These are phyloP conservation scores for Eimeria sp. DNA, from an alignment of 169 alveolate species.

Conservation along the genomic window DNA sequence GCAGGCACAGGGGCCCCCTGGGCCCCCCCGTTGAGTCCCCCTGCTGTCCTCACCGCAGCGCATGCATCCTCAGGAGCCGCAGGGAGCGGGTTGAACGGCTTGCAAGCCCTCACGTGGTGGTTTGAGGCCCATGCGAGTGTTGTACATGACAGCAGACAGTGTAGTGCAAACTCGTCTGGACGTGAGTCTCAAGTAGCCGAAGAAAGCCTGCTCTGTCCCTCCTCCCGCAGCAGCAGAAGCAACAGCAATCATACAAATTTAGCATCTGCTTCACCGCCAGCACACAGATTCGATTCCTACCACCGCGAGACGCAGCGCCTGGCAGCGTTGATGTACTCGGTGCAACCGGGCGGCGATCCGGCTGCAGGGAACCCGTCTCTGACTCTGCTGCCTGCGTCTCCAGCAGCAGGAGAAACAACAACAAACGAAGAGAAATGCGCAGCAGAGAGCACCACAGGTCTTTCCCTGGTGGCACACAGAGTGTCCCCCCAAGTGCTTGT, in stretches of 20 bases:
- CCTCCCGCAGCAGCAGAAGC: constrained; percentile 9
- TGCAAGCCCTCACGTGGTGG: constrained; percentile 29
- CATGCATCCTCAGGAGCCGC: background rate
- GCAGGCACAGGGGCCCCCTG: background rate
- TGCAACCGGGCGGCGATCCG: background rate
- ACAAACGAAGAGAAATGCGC: background rate
- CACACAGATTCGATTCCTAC: background rate
- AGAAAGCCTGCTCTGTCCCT: background rate
- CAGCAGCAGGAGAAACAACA: background rate
- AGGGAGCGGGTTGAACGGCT: background rate
- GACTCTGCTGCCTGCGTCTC: background rate
- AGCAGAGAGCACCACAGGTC: background rate
- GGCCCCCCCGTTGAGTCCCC: background rate
- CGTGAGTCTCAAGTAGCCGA: background rate
- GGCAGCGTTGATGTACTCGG: background rate
- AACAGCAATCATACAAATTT: background rate
- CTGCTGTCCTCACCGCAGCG: background rate
- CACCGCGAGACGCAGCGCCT: background rate
- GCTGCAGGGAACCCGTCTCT: background rate
- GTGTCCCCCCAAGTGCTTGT: constrained; percentile 10
- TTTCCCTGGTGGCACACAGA: background rate
- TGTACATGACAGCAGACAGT: background rate
- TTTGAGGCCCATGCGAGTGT: constrained; percentile 12
- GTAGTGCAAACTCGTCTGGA: background rate
- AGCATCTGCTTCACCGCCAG: background rate